These are phyloP conservation scores for Cytospora chrysosperma DNA, from an alignment of 2,329 filamentous ascomycete species.

Conservation along the genomic window DNA sequence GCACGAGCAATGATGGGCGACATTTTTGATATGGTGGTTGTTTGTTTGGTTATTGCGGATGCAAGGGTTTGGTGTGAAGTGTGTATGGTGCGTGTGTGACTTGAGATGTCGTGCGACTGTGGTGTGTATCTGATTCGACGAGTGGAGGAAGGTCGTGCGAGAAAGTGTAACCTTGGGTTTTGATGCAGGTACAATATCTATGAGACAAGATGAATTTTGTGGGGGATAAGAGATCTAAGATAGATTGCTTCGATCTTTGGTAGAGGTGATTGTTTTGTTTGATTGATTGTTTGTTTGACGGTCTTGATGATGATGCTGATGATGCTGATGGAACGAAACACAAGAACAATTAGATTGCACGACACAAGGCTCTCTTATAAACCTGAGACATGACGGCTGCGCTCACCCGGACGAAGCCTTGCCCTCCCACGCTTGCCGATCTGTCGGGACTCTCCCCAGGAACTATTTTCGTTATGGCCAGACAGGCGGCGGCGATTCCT, in stretches of 20 bases:
- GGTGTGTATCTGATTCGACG: constrained; percentile 23
- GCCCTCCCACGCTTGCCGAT: constrained; percentile 10
- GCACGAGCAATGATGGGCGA: constrained; percentile 37
- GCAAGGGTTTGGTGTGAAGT: constrained; percentile 2
- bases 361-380: constrained; percentile 21
- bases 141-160: constrained; percentile 18
- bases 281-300: constrained; percentile 8
- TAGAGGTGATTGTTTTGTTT: constrained; percentile 6
- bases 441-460: constrained; percentile 12
- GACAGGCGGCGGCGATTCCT: constrained; percentile 21
- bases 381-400: constrained; percentile 5
- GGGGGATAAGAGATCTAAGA: constrained; percentile 1
- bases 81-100: neutral
- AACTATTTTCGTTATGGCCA: constrained; percentile 16
- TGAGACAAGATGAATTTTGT: constrained; percentile 1
- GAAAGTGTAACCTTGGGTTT: constrained; percentile 6
- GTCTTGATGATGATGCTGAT: constrained; percentile 12
- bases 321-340: constrained; percentile 17
- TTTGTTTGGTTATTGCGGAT: constrained; percentile 14
- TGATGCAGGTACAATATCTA: constrained; percentile 5
- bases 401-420: constrained; percentile 17
- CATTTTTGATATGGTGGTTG: constrained; percentile 29
- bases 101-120: constrained; percentile 16
- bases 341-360: constrained; percentile 4
- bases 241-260: constrained; percentile 1